These are phyloP conservation scores for Leptographium lundbergii DNA, from an alignment of 2,329 filamentous ascomycete genomes.

Conservation along the genomic window DNA sequence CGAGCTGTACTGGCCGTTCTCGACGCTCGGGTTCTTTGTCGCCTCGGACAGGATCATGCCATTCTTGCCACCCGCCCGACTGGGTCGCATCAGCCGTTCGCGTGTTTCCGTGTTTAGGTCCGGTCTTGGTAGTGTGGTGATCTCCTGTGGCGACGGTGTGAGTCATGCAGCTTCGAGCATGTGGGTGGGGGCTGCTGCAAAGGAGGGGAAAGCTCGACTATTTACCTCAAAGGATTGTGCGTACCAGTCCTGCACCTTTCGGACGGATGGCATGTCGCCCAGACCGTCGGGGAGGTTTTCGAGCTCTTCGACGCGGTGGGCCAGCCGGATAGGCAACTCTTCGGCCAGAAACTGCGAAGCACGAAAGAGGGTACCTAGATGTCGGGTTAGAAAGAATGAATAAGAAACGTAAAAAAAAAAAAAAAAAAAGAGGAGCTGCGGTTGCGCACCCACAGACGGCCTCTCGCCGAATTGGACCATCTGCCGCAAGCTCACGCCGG, in stretches of 20 bases:
- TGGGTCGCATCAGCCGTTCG: slow-evolving; percentile 62
- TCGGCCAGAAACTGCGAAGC: slow-evolving; percentile 97
- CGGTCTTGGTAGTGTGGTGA: slow-evolving; percentile 74
- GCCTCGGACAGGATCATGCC: slow-evolving; percentile 57
- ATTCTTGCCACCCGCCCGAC: slow-evolving; percentile 41
- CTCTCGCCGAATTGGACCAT: slow-evolving; percentile 98
- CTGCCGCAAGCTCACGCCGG: slow-evolving; percentile 88
- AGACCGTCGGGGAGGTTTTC: slow-evolving; percentile 86
- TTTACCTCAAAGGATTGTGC: slow-evolving; percentile 95
- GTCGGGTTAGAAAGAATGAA: background rate
- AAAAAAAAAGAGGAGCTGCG: background rate
- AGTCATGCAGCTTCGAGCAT: background rate
- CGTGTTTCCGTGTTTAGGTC: slow-evolving; percentile 62
- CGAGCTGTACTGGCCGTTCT: slow-evolving; percentile 66
- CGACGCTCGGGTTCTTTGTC: slow-evolving; percentile 81
- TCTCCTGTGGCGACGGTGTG: slow-evolving; percentile 50
- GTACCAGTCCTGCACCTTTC: slow-evolving; percentile 94
- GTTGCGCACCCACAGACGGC: slow-evolving; percentile 65
- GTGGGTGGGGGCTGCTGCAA: background rate
- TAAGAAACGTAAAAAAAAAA: background rate
- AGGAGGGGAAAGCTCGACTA: too few species aligned
- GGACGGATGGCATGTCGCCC: slow-evolving; percentile 95
- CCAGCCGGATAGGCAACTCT: slow-evolving; percentile 91
- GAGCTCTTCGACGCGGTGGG: slow-evolving; percentile 91
- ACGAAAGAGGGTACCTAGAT: slow-evolving; percentile 79